These are phyloP conservation scores for Eremomyces bilateralis DNA, from an alignment of 495 filamentous ascomycete genomes.

Conservation along the genomic window DNA sequence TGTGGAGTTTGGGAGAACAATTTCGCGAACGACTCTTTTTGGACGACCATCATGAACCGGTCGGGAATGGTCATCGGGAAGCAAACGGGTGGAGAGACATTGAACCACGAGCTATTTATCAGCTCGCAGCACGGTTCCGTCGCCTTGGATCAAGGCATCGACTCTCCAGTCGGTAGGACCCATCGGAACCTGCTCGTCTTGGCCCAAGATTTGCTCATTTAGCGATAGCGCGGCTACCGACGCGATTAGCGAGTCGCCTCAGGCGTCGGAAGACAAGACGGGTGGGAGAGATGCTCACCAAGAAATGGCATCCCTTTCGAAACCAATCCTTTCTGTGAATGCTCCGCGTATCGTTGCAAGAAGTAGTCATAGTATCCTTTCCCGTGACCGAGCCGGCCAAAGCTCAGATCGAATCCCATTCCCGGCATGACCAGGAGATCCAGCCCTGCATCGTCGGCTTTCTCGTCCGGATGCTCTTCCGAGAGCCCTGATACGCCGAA, in stretches of 20 bases:
- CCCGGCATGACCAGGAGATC: constrained; percentile 87
- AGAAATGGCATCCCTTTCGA: constrained; percentile 36
- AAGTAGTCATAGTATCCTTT: constrained; percentile 96
- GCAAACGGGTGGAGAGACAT: no score
- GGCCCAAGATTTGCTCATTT: constrained; percentile 58
- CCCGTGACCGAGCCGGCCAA: constrained; percentile 73
- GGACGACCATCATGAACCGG: no score
- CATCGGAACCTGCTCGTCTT: constrained; percentile 40
- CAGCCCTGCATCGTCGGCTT: constrained; percentile 29
- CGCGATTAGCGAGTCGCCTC: no score
- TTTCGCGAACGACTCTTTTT: no score
- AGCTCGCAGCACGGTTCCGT: no score
- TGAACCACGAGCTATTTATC: no score
- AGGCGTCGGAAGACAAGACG: no score
- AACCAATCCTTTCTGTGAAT: constrained; percentile 20
- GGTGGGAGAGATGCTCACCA: no score
- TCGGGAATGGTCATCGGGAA: no score
- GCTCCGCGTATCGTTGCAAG: constrained; percentile 40
- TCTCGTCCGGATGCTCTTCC: constrained; percentile 6
- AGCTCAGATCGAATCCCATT: constrained; percentile 64
- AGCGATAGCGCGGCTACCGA: constrained; percentile 56
- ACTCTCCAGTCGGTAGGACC: constrained; percentile 41
- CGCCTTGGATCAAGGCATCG: constrained; percentile 43
- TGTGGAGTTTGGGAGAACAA: no score
- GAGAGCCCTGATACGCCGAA: constrained; percentile 31